Evolutionary conservation across 2,329 filamentous ascomycete species (phyloP).

Genomic region (Pseudodiploospora longispora): DNA sequence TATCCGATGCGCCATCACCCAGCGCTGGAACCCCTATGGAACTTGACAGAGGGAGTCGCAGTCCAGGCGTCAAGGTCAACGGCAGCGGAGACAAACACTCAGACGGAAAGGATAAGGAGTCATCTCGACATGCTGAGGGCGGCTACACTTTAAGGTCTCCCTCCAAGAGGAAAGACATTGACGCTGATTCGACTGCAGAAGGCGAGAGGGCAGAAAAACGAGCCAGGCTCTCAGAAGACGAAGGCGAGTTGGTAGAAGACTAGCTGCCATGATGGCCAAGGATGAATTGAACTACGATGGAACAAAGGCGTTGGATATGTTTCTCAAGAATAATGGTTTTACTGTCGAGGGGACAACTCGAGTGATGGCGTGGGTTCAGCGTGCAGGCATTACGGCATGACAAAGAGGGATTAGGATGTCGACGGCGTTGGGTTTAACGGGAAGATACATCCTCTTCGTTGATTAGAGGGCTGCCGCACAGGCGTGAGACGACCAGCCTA

Average conservation of each 20-base stretch:
- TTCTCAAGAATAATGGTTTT: neutral
- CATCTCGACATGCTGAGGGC: conserved; percentile 14
- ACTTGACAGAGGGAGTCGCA: conserved; percentile 40
- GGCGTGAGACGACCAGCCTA: neutral
- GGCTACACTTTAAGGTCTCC: conserved; percentile 28
- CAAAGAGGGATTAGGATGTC: neutral
- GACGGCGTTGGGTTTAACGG: neutral
- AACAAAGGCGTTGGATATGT: conserved; percentile 2
- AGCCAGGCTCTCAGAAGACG: conserved; percentile 38
- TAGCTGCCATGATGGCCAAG: conserved; percentile 7
- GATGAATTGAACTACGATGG: neutral
- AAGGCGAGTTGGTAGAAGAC: conserved; percentile 38
- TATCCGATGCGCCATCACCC: conserved; percentile 38
- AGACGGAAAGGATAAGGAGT: conserved; percentile 19
- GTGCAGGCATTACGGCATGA: neutral
- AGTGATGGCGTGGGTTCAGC: neutral
- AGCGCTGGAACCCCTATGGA: conserved; percentile 41
- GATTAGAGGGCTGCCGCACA: conserved; percentile 8
- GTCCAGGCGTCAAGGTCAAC: conserved; percentile 34
- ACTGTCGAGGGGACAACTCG: neutral
- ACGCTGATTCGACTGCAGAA: conserved; percentile 21
- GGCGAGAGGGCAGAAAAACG: conserved; percentile 35
- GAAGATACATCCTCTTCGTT: conserved; percentile 1
- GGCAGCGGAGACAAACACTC: conserved; percentile 26
- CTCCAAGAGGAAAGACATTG: conserved; percentile 34